A percentile compares a stretch with the other conserved stretches of the same genome.
Conservation (phyloP, 768 basidiomycete genomes). For the Macrocybe gigantea region DNA sequence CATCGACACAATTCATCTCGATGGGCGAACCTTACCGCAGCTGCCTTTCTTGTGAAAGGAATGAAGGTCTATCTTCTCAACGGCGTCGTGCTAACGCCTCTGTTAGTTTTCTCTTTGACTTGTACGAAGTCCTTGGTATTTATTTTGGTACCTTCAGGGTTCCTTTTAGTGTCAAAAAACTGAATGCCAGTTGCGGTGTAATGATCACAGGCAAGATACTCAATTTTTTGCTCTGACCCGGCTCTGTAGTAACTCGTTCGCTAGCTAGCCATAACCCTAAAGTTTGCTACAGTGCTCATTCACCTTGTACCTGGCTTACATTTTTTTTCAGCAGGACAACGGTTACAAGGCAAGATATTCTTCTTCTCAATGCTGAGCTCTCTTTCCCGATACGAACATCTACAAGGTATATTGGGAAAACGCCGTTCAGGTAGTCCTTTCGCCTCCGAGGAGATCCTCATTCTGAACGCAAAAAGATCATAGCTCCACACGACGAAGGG, state of each 20-base stretch:
- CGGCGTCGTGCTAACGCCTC: conserved; percentile 75
- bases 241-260: conserved; percentile 1
- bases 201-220: conserved; percentile 77
- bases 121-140: not conserved
- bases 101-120: conserved; percentile 36
- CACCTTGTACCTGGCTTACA: not conserved
- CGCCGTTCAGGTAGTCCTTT: conserved; percentile 58
- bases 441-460: not conserved
- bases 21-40: conserved; percentile 75
- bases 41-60: conserved; percentile 57
- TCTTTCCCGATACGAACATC: conserved; percentile 1
- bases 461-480: conserved; percentile 47
- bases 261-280: conserved; percentile 86
- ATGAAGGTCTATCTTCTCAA: conserved; percentile 65
- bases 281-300: conserved; percentile 27
- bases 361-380: not conserved
- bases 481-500: conserved; percentile 74
- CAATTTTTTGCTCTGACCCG: not conserved
- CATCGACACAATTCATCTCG: conserved; percentile 75
- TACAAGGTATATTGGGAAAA: conserved; percentile 85
- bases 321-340: conserved; percentile 62
- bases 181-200: conserved; percentile 73
- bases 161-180: conserved; percentile 65
- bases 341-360: conserved; percentile 71
- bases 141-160: conserved; percentile 41